Evolutionary conservation across 306 rosid species (phyloP).

Genomic region (Malus asiatica): DNA sequence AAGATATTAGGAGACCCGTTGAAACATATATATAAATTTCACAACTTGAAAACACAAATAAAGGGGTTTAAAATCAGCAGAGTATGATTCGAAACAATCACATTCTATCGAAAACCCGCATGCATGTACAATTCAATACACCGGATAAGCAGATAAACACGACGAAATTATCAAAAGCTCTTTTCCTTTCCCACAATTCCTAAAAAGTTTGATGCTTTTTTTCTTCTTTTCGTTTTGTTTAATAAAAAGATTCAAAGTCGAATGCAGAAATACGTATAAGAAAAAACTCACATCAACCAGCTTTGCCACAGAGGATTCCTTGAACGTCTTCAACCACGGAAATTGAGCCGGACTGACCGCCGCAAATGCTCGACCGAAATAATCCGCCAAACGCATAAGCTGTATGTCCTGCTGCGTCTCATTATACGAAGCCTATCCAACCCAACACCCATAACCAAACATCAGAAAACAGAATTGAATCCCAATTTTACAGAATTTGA

Average conservation of each 20-base stretch:
- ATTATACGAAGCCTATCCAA: constrained; percentile 37
- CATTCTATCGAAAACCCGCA: background rate
- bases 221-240: background rate
- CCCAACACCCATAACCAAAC: background rate
- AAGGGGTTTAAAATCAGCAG: background rate
- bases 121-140: constrained; percentile 6
- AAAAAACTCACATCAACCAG: constrained; percentile 56
- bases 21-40: background rate
- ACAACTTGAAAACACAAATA: background rate
- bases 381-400: constrained; percentile 75
- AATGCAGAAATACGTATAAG: background rate
- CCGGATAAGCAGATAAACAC: background rate
- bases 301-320: constrained; percentile 49
- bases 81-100: background rate
- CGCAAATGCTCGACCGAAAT: constrained; percentile 60
- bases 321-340: constrained; percentile 71
- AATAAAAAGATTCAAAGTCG: background rate
- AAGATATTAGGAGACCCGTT: background rate
- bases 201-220: background rate
- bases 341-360: constrained; percentile 55
- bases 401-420: constrained; percentile 55
- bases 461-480: background rate
- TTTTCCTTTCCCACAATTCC: background rate
- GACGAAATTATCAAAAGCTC: background rate
- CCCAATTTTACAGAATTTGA: background rate